Base-by-base conservation (phyloP, 306 rosid species). In the Cucurbita argyrosperma region DNA sequence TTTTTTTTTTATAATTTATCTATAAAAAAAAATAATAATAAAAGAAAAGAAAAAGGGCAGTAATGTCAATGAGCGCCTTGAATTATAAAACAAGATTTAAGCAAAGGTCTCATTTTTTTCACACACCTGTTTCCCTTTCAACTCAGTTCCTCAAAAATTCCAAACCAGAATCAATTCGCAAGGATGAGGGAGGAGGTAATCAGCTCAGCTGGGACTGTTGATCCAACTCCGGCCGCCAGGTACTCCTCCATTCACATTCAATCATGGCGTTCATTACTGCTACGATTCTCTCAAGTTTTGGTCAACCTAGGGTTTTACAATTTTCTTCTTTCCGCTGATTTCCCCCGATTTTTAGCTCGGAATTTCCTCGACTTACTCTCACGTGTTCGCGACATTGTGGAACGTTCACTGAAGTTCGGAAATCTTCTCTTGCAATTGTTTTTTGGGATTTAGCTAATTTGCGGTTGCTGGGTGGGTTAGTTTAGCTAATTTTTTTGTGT, bases 211-310 rank as follows among this genome's bases (percentile, higher is more conserved):
- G 50, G 70, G 60, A 87, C 85, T 70, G 58, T 88, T 76, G 96
- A 91, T 84, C 96, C 90, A 56, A 85, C 96, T 57, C 96, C 97
- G 71, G 94, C 98, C 58, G 99, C 96, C 68, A 94, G 96, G 99
- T 89, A 79, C 57, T 1, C 12, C 38, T 50, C 75, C 6, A 21
- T 19, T 38, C n/a, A 45, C 1, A 60, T 83, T 57, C 78, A 78
- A 81, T 80, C 46, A 49, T 8, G 15, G 10, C 46, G 51, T 7
- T 38, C 23, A 11, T 35, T 43, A n/a, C 58, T 38, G 4, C 0
- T 65, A 56, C 50, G 45, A 1, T 11, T 12, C 76, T 71, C 59
- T 26, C 8, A 16, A 45, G 46, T 38, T 74, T 57, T 71, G 70
- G 23, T 75, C 47, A 53, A 57, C 35, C 77, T 78, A 75, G 69